Conservation (phyloP, 2,329 filamentous ascomycete genomes). For the Fusarium liriodendri region DNA sequence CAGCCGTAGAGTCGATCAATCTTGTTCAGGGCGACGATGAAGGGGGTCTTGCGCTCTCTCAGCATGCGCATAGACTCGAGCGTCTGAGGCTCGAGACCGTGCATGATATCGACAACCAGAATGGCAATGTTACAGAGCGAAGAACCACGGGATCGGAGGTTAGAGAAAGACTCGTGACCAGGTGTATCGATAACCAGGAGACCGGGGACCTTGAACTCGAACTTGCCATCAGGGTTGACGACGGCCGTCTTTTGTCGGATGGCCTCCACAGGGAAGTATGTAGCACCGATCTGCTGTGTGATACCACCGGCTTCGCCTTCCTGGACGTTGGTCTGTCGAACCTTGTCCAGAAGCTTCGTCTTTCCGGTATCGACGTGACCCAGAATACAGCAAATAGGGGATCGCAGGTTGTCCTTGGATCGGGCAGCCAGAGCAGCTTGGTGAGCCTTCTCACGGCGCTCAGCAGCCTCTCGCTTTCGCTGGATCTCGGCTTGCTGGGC, state of each 20-base stretch:
- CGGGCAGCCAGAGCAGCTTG: conserved; percentile 91
- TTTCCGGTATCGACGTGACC: conserved; percentile 99
- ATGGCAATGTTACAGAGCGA: conserved; percentile 99
- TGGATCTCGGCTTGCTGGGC: conserved; percentile 77
- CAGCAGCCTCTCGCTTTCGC: conserved; percentile 88
- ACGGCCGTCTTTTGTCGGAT: conserved; percentile 92
- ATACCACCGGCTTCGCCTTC: conserved; percentile 99
- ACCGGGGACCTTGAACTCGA: conserved; percentile 98
- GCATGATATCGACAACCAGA: conserved; percentile 99
- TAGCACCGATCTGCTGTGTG: conserved; percentile 99
- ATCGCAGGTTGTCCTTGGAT: conserved; percentile 94
- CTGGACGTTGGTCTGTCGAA: conserved; percentile 97
- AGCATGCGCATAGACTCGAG: conserved; percentile 96
- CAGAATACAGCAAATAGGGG: conserved; percentile 99
- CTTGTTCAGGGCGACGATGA: conserved; percentile 99
- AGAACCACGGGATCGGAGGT: conserved; percentile 94
- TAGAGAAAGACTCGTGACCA: conserved; percentile 99
- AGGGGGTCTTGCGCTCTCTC: conserved; percentile 93
- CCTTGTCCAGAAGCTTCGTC: conserved; percentile 99
- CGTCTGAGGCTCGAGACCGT: conserved; percentile 97
- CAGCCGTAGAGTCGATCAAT: conserved; percentile 99
- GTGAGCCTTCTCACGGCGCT: conserved; percentile 88
- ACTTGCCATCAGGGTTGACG: conserved; percentile 88
- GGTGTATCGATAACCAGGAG: conserved; percentile 97
- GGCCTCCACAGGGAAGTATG: conserved; percentile 96